Conservation (phyloP, 1,284 basidiomycete genomes). For the Leccinum griseonigrum region DNA sequence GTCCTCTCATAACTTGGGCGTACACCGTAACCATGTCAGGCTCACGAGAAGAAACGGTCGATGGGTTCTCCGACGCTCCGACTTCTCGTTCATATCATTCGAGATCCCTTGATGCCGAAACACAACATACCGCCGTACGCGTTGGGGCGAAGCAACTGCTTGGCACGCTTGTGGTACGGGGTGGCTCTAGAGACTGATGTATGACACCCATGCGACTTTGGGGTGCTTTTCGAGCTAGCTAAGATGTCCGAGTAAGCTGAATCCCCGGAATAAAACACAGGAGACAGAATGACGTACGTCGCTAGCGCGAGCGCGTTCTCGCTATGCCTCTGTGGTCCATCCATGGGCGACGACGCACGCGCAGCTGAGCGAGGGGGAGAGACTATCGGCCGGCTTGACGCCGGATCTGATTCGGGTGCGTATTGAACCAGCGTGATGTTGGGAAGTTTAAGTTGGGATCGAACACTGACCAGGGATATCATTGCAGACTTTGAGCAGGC, state of each 20-base stretch:
- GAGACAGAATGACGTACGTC: slow-evolving; percentile 36
- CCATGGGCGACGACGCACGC: slow-evolving; percentile 84
- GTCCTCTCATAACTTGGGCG: not conserved
- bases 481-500: slow-evolving; percentile 76
- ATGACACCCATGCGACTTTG: slow-evolving; percentile 79
- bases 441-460: slow-evolving; percentile 57
- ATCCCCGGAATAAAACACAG: not conserved
- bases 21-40: slow-evolving; percentile 5
- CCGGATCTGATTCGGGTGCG: slow-evolving; percentile 76
- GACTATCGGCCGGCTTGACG: slow-evolving; percentile 69
- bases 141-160: slow-evolving; percentile 55
- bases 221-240: slow-evolving; percentile 71
- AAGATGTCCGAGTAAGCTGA: not conserved
- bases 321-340: slow-evolving; percentile 76
- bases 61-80: not conserved
- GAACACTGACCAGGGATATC: slow-evolving; percentile 85
- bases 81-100: not conserved
- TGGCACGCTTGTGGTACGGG: slow-evolving; percentile 59
- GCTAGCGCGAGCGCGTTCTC: slow-evolving; percentile 77
- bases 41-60: not conserved
- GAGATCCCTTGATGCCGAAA: slow-evolving; percentile 72
- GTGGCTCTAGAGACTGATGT: slow-evolving; percentile 71
- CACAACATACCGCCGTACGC: slow-evolving; percentile 76
- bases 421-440: slow-evolving; percentile 29
- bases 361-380: slow-evolving; percentile 72